Percentiles rank a stretch among this genome's conserved stretches.
Conservation (phyloP, 192 early-diverging fungal species). For the Piromyces finnis region DNA sequence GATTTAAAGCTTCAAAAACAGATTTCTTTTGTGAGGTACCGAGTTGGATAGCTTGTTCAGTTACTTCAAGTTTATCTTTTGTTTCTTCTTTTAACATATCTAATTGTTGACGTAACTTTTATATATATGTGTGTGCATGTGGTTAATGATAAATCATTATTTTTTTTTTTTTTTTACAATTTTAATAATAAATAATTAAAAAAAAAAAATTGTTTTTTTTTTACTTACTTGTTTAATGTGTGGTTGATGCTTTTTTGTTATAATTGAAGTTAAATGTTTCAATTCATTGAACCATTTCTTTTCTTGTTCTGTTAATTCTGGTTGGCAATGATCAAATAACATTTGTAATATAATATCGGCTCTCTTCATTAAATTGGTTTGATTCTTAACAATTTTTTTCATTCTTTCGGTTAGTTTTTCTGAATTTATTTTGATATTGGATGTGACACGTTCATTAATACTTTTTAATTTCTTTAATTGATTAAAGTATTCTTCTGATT, state of each 20-base stretch:
- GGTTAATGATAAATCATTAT: no score
- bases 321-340: conserved; percentile 37
- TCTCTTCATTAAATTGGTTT: conserved; percentile 14
- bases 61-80: not conserved
- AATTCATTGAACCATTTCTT: conserved; percentile 23
- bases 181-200: no score
- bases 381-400: not conserved
- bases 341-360: conserved; percentile 41
- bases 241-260: not conserved
- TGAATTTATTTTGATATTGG: not conserved
- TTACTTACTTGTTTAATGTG: not conserved
- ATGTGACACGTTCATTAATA: not conserved
- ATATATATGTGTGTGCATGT: no score
- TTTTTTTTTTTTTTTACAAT: no score
- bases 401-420: not conserved
- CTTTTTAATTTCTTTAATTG: not conserved
- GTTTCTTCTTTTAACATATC: not conserved
- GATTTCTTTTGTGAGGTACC: not conserved
- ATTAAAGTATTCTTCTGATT: not conserved
- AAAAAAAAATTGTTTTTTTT: no score
- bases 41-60: not conserved
- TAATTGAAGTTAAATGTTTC: not conserved
- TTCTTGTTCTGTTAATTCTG: conserved; percentile 37
- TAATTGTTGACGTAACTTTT: not conserved
- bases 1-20: not conserved